Percentiles rank a stretch among this genome's conserved stretches.
phyloP scores from a whole-genome alignment of 1,284 basidiomycete genomes.

The Naganishia liquefaciens region DNA sequence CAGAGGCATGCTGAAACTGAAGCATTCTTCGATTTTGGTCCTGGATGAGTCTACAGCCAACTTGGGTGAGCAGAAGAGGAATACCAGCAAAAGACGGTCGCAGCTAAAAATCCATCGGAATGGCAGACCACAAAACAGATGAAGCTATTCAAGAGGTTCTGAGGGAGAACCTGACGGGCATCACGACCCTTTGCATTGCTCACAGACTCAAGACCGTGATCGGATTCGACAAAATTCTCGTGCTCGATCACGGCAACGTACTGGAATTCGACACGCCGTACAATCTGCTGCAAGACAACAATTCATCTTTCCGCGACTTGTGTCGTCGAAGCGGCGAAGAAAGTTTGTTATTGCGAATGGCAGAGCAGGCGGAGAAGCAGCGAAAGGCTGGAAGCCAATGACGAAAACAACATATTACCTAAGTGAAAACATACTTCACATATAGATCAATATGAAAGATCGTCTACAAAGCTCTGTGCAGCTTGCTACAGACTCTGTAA shows the following conservation, averaged over 20 bases:
- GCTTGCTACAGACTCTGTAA: conserved; percentile 1
- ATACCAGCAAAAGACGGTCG: too few species aligned
- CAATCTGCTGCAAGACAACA: conserved; percentile 52
- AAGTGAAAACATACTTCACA: too few species aligned
- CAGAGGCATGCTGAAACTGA: conserved; percentile 58
- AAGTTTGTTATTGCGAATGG: conserved; percentile 46
- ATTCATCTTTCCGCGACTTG: conserved; percentile 52
- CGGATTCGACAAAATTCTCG: conserved; percentile 57
- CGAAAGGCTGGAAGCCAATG: too few species aligned
- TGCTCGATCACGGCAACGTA: conserved; percentile 56
- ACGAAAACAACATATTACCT: too few species aligned
- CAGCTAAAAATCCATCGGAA: too few species aligned
- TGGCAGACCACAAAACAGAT: conserved; percentile 54
- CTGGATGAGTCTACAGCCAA: conserved; percentile 61
- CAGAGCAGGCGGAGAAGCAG: conserved; percentile 26
- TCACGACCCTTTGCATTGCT: conserved; percentile 56
- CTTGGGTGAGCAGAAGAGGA: conserved; percentile 36
- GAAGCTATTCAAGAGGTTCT: conserved; percentile 56
- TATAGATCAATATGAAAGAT: background rate
- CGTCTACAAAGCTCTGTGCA: too few species aligned
- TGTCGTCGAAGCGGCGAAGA: conserved; percentile 55
- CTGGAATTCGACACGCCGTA: conserved; percentile 58
- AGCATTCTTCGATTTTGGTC: conserved; percentile 57
- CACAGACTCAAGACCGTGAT: conserved; percentile 58
- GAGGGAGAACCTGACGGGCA: conserved; percentile 51